Evolutionary conservation across 2,329 filamentous ascomycete species (phyloP).

Genomic region (Cladosporium sp.): DNA sequence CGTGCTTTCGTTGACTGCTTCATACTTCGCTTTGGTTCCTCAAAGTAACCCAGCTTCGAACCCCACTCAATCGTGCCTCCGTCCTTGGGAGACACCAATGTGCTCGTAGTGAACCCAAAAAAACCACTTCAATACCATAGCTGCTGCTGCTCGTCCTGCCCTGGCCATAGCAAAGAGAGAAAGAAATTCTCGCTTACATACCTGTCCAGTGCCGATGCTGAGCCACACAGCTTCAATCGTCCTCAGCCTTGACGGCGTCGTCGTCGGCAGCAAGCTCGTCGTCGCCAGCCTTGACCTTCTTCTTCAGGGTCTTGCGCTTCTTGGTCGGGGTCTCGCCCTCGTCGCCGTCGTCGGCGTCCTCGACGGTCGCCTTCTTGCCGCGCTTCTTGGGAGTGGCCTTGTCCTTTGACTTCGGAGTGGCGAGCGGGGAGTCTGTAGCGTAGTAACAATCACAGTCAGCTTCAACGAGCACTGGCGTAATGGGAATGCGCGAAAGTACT

Average conservation of each 20-base stretch:
- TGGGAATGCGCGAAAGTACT: not conserved
- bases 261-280: constrained; percentile 5
- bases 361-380: constrained; percentile 27
- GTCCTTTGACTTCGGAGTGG: constrained; percentile 1
- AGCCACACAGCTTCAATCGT: not conserved
- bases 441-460: not conserved
- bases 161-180: not conserved
- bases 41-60: not conserved
- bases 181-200: not conserved
- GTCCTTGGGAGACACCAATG: not conserved
- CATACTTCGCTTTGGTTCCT: not conserved
- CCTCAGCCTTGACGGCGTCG: constrained; percentile 10
- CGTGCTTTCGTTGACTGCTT: not conserved
- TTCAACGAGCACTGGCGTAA: not conserved
- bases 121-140: not conserved
- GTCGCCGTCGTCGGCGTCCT: constrained; percentile 10
- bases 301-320: constrained; percentile 24
- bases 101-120: not conserved
- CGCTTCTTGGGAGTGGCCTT: constrained; percentile 31
- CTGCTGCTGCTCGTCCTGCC: not conserved
- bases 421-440: not conserved
- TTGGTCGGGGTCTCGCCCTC: constrained; percentile 4
- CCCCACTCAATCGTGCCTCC: too few relatives aligned
- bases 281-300: constrained; percentile 9
- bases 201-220: not conserved